phyloP scores from a whole-genome alignment of 139 green algal species.

The Choricystis sp. region DNA sequence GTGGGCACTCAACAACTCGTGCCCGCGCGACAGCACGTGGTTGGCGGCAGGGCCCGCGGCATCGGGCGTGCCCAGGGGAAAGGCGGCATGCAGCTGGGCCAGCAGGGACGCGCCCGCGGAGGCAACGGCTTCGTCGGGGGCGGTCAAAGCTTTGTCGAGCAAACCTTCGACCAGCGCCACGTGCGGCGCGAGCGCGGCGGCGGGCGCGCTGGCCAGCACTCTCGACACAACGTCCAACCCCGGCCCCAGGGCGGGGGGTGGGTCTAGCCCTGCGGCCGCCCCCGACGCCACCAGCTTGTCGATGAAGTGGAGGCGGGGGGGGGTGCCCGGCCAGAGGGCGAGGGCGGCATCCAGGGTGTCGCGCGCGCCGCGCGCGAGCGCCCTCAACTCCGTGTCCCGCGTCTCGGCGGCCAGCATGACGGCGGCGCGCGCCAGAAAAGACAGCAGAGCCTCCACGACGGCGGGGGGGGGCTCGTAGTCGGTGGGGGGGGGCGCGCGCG shows the following conservation, averaged over 20 bases:
- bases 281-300: slow-evolving; percentile 35
- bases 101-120: slow-evolving; percentile 16
- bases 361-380: slow-evolving; percentile 28
- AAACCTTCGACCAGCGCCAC: slow-evolving; percentile 12
- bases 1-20: slow-evolving; percentile 8
- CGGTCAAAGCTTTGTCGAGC: slow-evolving; percentile 29
- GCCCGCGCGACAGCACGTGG: slow-evolving; percentile 11
- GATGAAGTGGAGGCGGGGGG: slow-evolving; percentile 62
- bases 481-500: neutral
- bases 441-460: neutral
- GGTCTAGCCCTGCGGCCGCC: neutral
- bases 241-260: neutral
- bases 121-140: slow-evolving; percentile 9
- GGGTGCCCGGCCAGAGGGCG: slow-evolving; percentile 25
- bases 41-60: neutral
- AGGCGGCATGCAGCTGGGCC: slow-evolving; percentile 6
- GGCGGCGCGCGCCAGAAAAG: neutral
- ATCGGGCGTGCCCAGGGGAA: neutral
- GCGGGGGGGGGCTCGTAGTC: neutral
- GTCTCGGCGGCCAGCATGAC: neutral
- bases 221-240: slow-evolving; percentile 23
- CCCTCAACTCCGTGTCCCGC: slow-evolving; percentile 30
- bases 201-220: slow-evolving; percentile 9
- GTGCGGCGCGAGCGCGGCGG: slow-evolving; percentile 1
- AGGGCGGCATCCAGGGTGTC: slow-evolving; percentile 21